Percentiles rank a stretch among this genome's conserved stretches.
These are phyloP conservation scores for Lactuca sativa DNA, from an alignment of 129 eudicot species.

Conservation along the genomic window DNA sequence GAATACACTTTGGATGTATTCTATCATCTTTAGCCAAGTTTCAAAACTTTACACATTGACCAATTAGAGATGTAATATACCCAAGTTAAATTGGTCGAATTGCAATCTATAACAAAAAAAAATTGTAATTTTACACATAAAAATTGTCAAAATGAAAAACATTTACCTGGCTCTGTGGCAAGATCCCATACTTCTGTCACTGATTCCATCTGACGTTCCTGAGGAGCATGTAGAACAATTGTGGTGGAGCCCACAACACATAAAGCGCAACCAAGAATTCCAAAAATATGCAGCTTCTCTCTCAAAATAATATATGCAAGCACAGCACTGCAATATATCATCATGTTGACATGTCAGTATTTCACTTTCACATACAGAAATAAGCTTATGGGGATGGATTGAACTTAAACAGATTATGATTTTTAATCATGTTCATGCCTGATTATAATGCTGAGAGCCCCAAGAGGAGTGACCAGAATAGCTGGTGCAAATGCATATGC, in stretches of 20 bases:
- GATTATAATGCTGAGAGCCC: constrained; percentile 68
- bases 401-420: neutral
- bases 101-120: no score
- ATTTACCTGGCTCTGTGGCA: constrained; percentile 58
- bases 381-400: neutral
- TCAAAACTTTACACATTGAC: no score
- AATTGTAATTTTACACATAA: no score
- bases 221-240: constrained; percentile 74
- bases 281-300: constrained; percentile 61
- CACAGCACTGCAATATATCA: constrained; percentile 53
- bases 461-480: constrained; percentile 69
- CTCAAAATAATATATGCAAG: constrained; percentile 63
- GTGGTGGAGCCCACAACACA: constrained; percentile 62
- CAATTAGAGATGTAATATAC: no score
- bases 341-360: constrained; percentile 16
- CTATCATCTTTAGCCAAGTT: no score
- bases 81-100: no score
- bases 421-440: constrained; percentile 46
- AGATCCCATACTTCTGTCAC: constrained; percentile 61
- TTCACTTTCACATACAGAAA: constrained; percentile 15
- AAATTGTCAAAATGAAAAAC: neutral
- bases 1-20: neutral
- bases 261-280: constrained; percentile 63
- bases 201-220: constrained; percentile 55
- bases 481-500: constrained; percentile 89